Percentiles rank a stretch among this genome's conserved stretches.
These are phyloP conservation scores for Hibiscus syriacus DNA, from an alignment of 345 rosid species.

Conservation along the genomic window DNA sequence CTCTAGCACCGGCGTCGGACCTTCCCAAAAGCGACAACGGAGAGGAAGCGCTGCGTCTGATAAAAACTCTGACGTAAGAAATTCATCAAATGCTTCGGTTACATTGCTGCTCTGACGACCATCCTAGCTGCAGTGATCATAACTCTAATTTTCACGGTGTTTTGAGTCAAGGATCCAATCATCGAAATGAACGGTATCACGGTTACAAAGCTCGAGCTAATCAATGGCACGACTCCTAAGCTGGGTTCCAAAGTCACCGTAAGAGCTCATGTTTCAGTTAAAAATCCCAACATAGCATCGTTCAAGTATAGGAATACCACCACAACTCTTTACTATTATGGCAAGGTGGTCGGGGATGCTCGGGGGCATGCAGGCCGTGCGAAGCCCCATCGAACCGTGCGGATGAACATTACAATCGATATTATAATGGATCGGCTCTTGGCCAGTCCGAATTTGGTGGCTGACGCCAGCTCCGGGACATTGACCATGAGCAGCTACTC, in stretches of 20 bases:
- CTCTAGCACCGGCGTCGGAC: constrained; percentile 38
- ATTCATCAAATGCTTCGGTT: constrained; percentile 40
- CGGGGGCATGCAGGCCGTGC: constrained; percentile 43
- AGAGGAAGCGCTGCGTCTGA: background rate
- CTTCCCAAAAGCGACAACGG: constrained; percentile 34
- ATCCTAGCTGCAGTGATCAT: constrained; percentile 30
- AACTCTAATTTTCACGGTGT: constrained; percentile 51
- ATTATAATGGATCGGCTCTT: background rate
- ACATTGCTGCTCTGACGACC: constrained; percentile 27
- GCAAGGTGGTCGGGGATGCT: constrained; percentile 57
- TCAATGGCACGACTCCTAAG: constrained; percentile 35
- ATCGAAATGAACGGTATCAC: constrained; percentile 45
- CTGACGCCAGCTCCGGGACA: constrained; percentile 35
- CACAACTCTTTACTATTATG: constrained; percentile 47
- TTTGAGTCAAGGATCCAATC: constrained; percentile 17
- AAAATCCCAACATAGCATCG: constrained; percentile 44
- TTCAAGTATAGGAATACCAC: constrained; percentile 57
- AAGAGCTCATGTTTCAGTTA: constrained; percentile 58
- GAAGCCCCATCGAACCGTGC: constrained; percentile 44
- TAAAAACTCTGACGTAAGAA: constrained; percentile 14
- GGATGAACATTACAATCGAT: too few relatives aligned
- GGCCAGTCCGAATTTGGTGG: background rate
- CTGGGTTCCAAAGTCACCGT: constrained; percentile 60
- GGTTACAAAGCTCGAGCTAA: constrained; percentile 35
- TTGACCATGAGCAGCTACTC: constrained; percentile 47